phyloP scores from a whole-genome alignment of 768 basidiomycete genomes.

The Collybia mongolica region DNA sequence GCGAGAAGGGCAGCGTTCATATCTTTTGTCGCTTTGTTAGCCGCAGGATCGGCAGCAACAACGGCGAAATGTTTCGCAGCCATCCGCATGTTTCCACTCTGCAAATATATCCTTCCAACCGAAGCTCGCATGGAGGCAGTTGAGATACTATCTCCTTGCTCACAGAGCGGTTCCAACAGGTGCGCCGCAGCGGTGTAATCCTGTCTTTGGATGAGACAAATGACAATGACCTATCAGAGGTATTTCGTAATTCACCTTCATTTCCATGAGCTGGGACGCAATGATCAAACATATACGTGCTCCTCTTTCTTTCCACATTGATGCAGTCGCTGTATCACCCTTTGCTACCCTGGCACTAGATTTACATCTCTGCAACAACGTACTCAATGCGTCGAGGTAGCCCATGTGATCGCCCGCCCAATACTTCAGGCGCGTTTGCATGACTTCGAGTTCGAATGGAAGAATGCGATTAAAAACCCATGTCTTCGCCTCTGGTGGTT shows the following conservation, averaged over 20 bases:
- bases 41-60: constrained; percentile 43
- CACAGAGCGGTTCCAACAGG: constrained; percentile 67
- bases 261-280: constrained; percentile 80
- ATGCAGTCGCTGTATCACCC: constrained; percentile 33
- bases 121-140: constrained; percentile 65
- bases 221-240: neutral
- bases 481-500: constrained; percentile 47
- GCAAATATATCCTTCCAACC: constrained; percentile 72
- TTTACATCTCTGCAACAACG: constrained; percentile 63
- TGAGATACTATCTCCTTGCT: constrained; percentile 30
- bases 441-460: constrained; percentile 64
- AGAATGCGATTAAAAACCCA: constrained; percentile 62
- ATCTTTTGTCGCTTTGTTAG: constrained; percentile 40
- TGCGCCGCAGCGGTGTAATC: constrained; percentile 68
- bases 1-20: constrained; percentile 72
- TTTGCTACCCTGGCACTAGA: constrained; percentile 40
- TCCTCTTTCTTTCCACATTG: constrained; percentile 85
- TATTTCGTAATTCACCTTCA: constrained; percentile 54
- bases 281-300: constrained; percentile 75
- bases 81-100: constrained; percentile 61
- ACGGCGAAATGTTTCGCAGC: constrained; percentile 59
- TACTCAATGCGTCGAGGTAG: constrained; percentile 72
- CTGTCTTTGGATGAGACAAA: constrained; percentile 32
- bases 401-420: constrained; percentile 82
- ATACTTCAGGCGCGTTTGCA: constrained; percentile 72